These are phyloP conservation scores for Endocladia muricata DNA, from an alignment of 31 red algal species.

Conservation along the genomic window DNA sequence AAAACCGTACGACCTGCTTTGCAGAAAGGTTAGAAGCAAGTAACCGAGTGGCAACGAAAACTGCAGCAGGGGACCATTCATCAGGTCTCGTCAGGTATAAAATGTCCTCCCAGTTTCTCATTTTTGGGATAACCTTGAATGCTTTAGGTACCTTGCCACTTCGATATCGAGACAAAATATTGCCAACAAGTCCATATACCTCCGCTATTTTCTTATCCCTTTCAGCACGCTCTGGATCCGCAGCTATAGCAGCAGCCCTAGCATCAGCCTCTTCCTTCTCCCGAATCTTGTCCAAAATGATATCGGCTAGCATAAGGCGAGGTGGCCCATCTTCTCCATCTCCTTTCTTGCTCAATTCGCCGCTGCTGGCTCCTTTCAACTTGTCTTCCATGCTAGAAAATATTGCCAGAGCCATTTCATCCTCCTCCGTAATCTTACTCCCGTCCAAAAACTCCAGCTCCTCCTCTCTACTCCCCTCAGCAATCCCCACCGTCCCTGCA, in stretches of 20 bases:
- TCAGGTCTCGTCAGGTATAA: conserved; percentile 89
- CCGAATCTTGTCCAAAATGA: conserved; percentile 80
- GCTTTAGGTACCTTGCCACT: conserved; percentile 97
- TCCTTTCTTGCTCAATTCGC: not conserved
- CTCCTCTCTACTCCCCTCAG: conserved; percentile 12
- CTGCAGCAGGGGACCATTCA: conserved; percentile 85
- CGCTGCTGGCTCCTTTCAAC: not conserved
- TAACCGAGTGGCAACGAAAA: conserved; percentile 80
- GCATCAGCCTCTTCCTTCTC: conserved; percentile 83
- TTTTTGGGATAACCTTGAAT: conserved; percentile 88
- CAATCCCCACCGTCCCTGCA: conserved; percentile 12
- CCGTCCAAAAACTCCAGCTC: conserved; percentile 72
- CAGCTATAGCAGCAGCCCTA: conserved; percentile 47
- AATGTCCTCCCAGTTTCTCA: conserved; percentile 85
- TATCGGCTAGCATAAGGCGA: conserved; percentile 59
- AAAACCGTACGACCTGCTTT: conserved; percentile 76
- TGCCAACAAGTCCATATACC: conserved; percentile 85
- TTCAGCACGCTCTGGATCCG: conserved; percentile 41
- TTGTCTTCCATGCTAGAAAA: conserved; percentile 48
- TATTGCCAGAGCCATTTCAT: conserved; percentile 74
- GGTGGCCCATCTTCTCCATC: conserved; percentile 1
- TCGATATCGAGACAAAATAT: conserved; percentile 83
- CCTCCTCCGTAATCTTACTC: conserved; percentile 77
- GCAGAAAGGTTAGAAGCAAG: conserved; percentile 84
- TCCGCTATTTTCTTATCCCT: conserved; percentile 72